phyloP scores from a whole-genome alignment of 257 asterid genomes.

The Echium plantagineum region DNA sequence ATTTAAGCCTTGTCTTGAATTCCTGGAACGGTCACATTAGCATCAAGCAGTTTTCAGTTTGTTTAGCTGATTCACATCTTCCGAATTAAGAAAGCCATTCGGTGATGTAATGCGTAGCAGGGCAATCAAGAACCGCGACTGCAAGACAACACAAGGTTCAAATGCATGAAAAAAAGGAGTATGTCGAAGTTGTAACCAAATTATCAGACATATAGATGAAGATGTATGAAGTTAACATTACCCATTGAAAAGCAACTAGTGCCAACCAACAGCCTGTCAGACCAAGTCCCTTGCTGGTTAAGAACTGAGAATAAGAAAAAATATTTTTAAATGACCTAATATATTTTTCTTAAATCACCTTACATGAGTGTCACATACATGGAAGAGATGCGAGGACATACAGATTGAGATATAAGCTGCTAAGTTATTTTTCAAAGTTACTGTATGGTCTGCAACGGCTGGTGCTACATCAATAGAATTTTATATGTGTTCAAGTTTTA shows the following conservation, averaged over 20 bases:
- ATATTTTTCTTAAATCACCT: too few species aligned
- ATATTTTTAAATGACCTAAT: not conserved
- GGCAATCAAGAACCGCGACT: constrained; percentile 72
- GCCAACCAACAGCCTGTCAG: constrained; percentile 76
- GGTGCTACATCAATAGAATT: too few species aligned
- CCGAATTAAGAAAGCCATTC: constrained; percentile 49
- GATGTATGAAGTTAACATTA: constrained; percentile 10
- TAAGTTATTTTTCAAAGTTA: too few species aligned
- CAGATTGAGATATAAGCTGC: too few species aligned
- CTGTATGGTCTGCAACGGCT: too few species aligned
- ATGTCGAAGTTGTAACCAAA: not conserved
- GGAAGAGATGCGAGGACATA: too few species aligned
- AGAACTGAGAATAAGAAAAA: constrained; percentile 26
- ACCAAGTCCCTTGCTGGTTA: constrained; percentile 66
- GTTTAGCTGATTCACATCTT: constrained; percentile 16
- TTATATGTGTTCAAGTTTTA: too few species aligned
- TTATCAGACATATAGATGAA: not conserved
- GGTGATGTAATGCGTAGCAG: constrained; percentile 53
- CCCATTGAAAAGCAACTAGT: constrained; percentile 93
- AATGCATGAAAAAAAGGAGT: not conserved
- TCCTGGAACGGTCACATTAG: too few species aligned
- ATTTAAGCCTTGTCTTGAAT: too few species aligned
- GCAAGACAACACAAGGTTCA: constrained; percentile 10
- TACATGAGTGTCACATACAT: too few species aligned
- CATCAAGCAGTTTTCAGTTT: constrained; percentile 26